A percentile compares a stretch with the other conserved stretches of the same genome.
These are phyloP conservation scores for Sporothrix variecibatus DNA, from an alignment of 2,329 filamentous ascomycete genomes.

Conservation along the genomic window DNA sequence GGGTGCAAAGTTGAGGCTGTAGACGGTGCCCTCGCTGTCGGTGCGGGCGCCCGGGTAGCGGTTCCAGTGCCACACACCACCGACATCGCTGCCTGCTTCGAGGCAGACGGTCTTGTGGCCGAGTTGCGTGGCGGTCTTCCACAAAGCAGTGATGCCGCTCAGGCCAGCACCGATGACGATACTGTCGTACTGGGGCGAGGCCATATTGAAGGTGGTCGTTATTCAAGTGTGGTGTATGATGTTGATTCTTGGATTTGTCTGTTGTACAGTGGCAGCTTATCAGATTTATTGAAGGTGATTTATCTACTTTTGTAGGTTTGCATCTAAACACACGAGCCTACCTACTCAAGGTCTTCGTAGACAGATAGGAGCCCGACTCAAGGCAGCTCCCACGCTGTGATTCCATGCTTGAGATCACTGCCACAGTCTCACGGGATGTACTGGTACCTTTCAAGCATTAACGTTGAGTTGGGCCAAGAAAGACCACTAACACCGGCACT, in stretches of 20 bases:
- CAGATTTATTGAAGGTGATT: not conserved
- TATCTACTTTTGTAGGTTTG: not conserved
- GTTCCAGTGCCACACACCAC: slow-evolving; percentile 81
- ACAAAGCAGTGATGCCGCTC: slow-evolving; percentile 73
- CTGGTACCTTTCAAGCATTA: not conserved
- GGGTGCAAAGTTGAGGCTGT: slow-evolving; percentile 53
- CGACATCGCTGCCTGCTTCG: slow-evolving; percentile 65
- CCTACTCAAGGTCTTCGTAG: no score
- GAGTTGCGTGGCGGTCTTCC: slow-evolving; percentile 58
- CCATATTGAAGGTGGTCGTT: not conserved
- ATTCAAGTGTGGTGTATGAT: not conserved
- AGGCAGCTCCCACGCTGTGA: not conserved
- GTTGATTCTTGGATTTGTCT: not conserved
- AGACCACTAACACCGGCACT: not conserved
- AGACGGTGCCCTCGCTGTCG: slow-evolving; percentile 71
- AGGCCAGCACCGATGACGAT: slow-evolving; percentile 71
- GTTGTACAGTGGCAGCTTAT: not conserved
- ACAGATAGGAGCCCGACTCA: not conserved
- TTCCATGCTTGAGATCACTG: not conserved
- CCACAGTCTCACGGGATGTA: not conserved
- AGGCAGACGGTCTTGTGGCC: slow-evolving; percentile 62
- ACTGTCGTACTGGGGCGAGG: slow-evolving; percentile 45
- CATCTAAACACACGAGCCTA: not conserved
- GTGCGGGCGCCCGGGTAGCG: slow-evolving; percentile 72
- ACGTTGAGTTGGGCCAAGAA: no score